These are phyloP conservation scores for Penicillium angulare DNA, from an alignment of 495 filamentous ascomycete species.

Conservation along the genomic window DNA sequence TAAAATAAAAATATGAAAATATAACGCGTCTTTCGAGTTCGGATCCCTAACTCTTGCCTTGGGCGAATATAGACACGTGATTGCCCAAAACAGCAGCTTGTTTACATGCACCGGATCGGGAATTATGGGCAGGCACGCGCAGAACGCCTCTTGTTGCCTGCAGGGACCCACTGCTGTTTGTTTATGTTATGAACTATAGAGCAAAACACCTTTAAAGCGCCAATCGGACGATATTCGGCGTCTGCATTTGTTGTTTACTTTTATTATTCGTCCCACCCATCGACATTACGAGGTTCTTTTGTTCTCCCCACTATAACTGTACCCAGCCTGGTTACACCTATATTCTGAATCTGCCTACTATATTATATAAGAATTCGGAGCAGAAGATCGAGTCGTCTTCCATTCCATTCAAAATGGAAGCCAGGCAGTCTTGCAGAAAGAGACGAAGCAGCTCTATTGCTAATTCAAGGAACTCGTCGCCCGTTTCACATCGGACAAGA, in stretches of 20 bases:
- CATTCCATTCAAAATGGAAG: conserved; percentile 22
- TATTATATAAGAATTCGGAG: no score
- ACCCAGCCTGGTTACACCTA: background rate
- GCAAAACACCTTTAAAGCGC: conserved; percentile 12
- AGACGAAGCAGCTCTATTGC: conserved; percentile 28
- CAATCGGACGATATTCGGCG: conserved; percentile 1
- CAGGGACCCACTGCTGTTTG: conserved; percentile 26
- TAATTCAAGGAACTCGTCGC: conserved; percentile 12
- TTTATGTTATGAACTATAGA: conserved; percentile 32
- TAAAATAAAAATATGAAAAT: no score
- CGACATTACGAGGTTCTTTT: background rate
- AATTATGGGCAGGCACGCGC: conserved; percentile 14
- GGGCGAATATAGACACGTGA: background rate
- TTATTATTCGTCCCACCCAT: background rate
- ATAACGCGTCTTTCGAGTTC: background rate
- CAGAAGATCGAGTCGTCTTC: no score
- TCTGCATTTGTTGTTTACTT: conserved; percentile 9
- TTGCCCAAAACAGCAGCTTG: conserved; percentile 22
- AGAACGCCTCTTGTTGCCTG: conserved; percentile 18
- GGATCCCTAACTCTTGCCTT: no score
- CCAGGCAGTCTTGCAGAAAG: conserved; percentile 30
- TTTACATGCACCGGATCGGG: conserved; percentile 25
- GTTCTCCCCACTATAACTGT: conserved; percentile 1
- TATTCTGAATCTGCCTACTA: background rate
- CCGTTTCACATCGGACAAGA: conserved; percentile 23